Percentiles rank a stretch among this genome's conserved stretches.
Conservation (phyloP, 2,329 filamentous ascomycete genomes). For the Epichloe gansuensis region DNA sequence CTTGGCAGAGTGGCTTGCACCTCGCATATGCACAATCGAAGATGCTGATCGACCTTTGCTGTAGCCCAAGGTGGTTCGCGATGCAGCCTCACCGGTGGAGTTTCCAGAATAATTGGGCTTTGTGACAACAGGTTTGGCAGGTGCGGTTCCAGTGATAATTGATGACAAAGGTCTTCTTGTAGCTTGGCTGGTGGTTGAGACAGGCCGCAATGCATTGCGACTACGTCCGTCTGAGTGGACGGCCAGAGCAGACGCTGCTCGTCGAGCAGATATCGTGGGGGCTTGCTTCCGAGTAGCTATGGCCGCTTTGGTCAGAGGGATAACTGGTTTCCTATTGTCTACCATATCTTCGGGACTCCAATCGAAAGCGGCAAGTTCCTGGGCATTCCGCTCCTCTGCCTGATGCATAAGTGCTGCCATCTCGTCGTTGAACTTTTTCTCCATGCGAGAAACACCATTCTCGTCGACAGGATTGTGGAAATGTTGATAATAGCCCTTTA, state of each 20-base stretch:
- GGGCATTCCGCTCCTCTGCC: slow-evolving; percentile 55
- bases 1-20: slow-evolving; percentile 6
- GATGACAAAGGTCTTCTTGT: slow-evolving; percentile 18
- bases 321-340: slow-evolving; percentile 22
- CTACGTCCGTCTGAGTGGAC: slow-evolving; percentile 18
- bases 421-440: slow-evolving; percentile 46
- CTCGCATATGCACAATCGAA: slow-evolving; percentile 27
- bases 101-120: slow-evolving; percentile 43
- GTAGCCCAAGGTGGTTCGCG: slow-evolving; percentile 75
- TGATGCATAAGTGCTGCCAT: slow-evolving; percentile 39
- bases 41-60: slow-evolving; percentile 57
- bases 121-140: slow-evolving; percentile 29
- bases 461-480: slow-evolving; percentile 55
- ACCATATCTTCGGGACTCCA: slow-evolving; percentile 48
- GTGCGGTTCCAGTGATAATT: slow-evolving; percentile 18
- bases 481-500: slow-evolving; percentile 49
- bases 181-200: background rate
- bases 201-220: background rate
- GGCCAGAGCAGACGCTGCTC: slow-evolving; percentile 41
- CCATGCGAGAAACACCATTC: slow-evolving; percentile 50
- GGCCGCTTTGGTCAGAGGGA: background rate
- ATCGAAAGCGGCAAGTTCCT: slow-evolving; percentile 49
- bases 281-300: slow-evolving; percentile 11
- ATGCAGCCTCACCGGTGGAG: slow-evolving; percentile 52
- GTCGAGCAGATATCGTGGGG: slow-evolving; percentile 30